Evolutionary conservation across 2,329 filamentous ascomycete genomes (phyloP).

Genomic region (Aspergillus sp.): DNA sequence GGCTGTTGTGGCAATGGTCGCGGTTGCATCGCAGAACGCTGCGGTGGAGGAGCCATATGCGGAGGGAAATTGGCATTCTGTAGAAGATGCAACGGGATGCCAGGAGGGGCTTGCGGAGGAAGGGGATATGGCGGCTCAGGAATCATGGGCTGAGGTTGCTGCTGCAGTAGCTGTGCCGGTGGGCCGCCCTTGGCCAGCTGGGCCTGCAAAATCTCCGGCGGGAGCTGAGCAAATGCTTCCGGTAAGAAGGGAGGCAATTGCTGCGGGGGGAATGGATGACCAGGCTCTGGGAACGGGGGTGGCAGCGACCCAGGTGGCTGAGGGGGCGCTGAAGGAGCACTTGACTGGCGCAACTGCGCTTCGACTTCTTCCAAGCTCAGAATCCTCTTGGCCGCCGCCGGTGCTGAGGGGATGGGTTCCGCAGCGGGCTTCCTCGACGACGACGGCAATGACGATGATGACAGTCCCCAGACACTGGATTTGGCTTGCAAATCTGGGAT

Average conservation of each 20-base stretch:
- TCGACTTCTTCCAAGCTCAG: constrained; percentile 97
- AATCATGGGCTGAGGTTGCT: constrained; percentile 27
- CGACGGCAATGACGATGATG: no score
- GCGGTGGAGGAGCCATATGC: constrained; percentile 31
- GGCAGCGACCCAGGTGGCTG: constrained; percentile 22
- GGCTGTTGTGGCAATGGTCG: constrained; percentile 26
- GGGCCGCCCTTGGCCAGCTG: constrained; percentile 28
- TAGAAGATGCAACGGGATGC: constrained; percentile 62
- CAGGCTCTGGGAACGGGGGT: constrained; percentile 19
- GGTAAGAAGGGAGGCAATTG: constrained; percentile 21
- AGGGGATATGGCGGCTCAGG: constrained; percentile 34
- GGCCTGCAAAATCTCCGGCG: constrained; percentile 43
- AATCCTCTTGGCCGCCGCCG: constrained; percentile 58
- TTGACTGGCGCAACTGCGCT: constrained; percentile 73
- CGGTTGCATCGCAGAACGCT: constrained; percentile 29
- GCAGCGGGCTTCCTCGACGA: constrained; percentile 24
- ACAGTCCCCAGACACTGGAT: constrained; percentile 80
- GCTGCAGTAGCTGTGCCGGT: constrained; percentile 30
- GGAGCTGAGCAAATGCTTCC: constrained; percentile 27
- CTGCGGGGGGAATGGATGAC: constrained; percentile 19
- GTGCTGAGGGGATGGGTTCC: constrained; percentile 11
- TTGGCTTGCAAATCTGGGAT: constrained; percentile 88
- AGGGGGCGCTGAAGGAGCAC: constrained; percentile 23
- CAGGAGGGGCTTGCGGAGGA: constrained; percentile 40
- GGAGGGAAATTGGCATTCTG: constrained; percentile 66